These are phyloP conservation scores for Trichoderma lentiforme DNA, from an alignment of 2,329 filamentous ascomycete genomes.

Conservation along the genomic window DNA sequence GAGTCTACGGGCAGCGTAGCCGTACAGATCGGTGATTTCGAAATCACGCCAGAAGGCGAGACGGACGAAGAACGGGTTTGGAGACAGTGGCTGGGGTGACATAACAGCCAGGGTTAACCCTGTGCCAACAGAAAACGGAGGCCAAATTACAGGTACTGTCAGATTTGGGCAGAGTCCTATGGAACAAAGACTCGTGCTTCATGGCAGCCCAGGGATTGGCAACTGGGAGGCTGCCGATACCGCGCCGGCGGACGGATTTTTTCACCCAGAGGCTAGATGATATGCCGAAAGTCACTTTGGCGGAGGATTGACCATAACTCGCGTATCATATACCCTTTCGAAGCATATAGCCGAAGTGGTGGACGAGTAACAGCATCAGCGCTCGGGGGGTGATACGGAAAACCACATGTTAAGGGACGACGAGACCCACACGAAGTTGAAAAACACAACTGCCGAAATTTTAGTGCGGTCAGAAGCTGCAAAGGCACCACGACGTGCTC, in stretches of 20 bases:
- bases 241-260: background rate
- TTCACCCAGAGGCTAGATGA: background rate
- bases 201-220: background rate
- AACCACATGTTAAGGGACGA: background rate
- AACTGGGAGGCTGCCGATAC: background rate
- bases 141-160: background rate
- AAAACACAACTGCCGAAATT: constrained; percentile 16
- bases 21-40: background rate
- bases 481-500: constrained; percentile 2
- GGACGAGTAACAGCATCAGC: background rate
- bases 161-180: background rate
- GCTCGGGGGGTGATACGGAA: background rate
- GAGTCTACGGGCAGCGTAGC: background rate
- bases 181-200: background rate
- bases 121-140: background rate
- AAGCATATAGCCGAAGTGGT: constrained; percentile 12
- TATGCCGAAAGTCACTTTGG: background rate
- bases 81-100: background rate
- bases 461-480: constrained; percentile 14
- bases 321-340: constrained; percentile 7
- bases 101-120: background rate
- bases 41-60: background rate
- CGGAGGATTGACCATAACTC: background rate
- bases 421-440: constrained; percentile 3
- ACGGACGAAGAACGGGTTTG: background rate